phyloP scores from a whole-genome alignment of 495 filamentous ascomycete genomes.

The Aspergillus incahuasiensis region DNA sequence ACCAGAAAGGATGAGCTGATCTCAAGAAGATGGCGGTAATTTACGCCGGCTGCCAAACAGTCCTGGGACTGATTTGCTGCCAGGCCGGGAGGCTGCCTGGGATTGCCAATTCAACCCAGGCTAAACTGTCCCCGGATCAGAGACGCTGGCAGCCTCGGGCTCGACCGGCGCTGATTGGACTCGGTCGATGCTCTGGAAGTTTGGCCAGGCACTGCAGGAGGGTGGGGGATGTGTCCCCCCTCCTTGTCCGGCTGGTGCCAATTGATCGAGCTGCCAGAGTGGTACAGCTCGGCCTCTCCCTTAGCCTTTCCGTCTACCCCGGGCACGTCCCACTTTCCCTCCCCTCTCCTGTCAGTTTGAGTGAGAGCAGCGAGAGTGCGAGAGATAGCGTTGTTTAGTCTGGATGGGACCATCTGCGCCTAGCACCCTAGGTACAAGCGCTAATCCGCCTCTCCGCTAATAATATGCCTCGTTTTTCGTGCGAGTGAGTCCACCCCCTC shows the following conservation, averaged over 20 bases:
- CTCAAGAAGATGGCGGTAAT: background rate
- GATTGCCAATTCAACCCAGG: conserved; percentile 7
- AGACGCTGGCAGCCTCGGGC: background rate
- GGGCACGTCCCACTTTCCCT: conserved; percentile 7
- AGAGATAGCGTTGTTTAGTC: conserved; percentile 5
- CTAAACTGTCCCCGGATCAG: conserved; percentile 17
- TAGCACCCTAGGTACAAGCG: conserved; percentile 4
- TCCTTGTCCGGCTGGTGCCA: conserved; percentile 8
- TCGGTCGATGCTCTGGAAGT: background rate
- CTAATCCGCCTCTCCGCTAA: background rate
- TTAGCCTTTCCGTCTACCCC: conserved; percentile 14
- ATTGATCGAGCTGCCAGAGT: background rate
- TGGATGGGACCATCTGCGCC: conserved; percentile 7
- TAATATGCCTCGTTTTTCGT: background rate
- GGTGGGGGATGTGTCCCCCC: conserved; percentile 17
- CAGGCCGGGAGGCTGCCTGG: conserved; percentile 7
- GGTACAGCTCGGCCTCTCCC: conserved; percentile 13
- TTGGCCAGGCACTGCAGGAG: conserved; percentile 12
- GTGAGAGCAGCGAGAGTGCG: background rate
- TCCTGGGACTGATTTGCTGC: background rate
- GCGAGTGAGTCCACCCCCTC: conserved; percentile 1
- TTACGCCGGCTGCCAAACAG: background rate
- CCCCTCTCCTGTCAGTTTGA: conserved; percentile 12
- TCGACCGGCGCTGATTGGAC: conserved; percentile 13
- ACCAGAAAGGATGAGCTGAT: background rate